phyloP scores from a whole-genome alignment of 257 asterid species.

The Solanum piurae region DNA sequence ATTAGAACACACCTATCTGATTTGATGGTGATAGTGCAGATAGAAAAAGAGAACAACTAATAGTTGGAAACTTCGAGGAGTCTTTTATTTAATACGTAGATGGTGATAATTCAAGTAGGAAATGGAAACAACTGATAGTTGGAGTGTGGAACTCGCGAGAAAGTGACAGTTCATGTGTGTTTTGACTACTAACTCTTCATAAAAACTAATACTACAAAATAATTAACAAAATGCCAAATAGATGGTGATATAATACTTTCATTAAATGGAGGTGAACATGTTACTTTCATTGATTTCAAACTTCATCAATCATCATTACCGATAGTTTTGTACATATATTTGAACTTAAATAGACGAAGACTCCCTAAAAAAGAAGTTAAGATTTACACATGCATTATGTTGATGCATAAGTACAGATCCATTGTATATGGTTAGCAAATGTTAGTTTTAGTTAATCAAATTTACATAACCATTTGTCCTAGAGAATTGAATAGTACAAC shows the following conservation, averaged over 20 bases:
- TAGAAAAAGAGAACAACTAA: not conserved
- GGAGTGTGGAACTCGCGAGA: not conserved
- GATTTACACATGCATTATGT: not conserved
- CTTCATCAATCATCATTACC: not conserved
- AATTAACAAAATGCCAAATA: not conserved
- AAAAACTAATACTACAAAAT: not conserved
- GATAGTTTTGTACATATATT: not conserved
- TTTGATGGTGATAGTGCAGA: not conserved
- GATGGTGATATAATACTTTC: not conserved
- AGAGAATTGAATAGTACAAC: not conserved
- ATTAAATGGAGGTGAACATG: not conserved
- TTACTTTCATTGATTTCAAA: not conserved
- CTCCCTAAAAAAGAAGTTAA: not conserved
- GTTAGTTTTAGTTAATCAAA: not conserved
- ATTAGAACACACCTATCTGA: not conserved
- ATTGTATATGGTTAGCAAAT: not conserved
- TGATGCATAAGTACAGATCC: not conserved
- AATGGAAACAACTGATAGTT: not conserved
- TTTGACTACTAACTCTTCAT: not conserved
- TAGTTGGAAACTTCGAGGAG: not conserved
- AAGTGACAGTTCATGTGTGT: not conserved
- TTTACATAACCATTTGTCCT: not conserved
- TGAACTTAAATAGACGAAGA: not conserved
- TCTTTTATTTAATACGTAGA: not conserved
- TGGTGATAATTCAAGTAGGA: not conserved